phyloP scores from a whole-genome alignment of 768 basidiomycete genomes.

The Phlebiopsis gigantea region DNA sequence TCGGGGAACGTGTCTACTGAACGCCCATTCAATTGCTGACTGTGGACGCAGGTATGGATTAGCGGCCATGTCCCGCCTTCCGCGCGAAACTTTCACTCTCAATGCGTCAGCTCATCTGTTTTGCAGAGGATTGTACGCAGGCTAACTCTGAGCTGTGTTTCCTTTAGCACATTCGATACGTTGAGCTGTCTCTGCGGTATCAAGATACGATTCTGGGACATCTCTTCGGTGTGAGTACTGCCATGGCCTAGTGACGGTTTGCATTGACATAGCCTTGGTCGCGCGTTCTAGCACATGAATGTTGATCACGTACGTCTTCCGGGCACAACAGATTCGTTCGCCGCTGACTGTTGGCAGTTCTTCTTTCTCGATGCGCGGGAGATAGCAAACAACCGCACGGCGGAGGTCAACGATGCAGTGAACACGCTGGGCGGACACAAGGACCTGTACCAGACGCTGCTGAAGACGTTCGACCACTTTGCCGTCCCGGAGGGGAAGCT shows the following conservation, averaged over 20 bases:
- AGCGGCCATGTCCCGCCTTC: slow-evolving; percentile 87
- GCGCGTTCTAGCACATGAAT: slow-evolving; percentile 64
- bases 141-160: slow-evolving; percentile 13
- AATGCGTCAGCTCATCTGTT: slow-evolving; percentile 57
- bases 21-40: background rate
- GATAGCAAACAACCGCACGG: background rate
- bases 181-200: slow-evolving; percentile 71
- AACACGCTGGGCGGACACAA: slow-evolving; percentile 20
- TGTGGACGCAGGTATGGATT: slow-evolving; percentile 38
- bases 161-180: slow-evolving; percentile 56
- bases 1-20: slow-evolving; percentile 26
- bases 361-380: slow-evolving; percentile 27
- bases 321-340: background rate
- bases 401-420: background rate
- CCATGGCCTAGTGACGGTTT: slow-evolving; percentile 1
- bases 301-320: slow-evolving; percentile 56
- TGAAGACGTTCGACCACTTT: slow-evolving; percentile 61
- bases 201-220: slow-evolving; percentile 88
- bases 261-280: slow-evolving; percentile 2
- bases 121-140: background rate
- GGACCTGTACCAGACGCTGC: slow-evolving; percentile 50
- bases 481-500: slow-evolving; percentile 44
- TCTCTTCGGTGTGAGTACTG: slow-evolving; percentile 66
- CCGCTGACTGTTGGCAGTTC: slow-evolving; percentile 19
- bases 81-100: slow-evolving; percentile 73